Percentiles rank a stretch among this genome's conserved stretches.
Conservation (phyloP, 2,329 filamentous ascomycete species). For the Colletotrichum lupini region DNA sequence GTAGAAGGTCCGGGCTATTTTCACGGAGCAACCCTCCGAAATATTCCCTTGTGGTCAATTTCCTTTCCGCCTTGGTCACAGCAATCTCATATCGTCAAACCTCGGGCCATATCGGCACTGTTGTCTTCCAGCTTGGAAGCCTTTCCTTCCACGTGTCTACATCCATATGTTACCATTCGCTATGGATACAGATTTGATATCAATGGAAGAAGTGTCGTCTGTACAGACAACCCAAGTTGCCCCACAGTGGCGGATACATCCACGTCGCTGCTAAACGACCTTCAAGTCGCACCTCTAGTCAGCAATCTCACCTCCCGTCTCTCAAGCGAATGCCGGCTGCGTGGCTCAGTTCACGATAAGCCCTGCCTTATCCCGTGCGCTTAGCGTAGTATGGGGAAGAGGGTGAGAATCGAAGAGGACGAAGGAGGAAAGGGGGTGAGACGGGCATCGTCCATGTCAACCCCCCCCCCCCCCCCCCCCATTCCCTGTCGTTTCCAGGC, state of each 20-base stretch:
- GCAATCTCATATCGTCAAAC: not conserved
- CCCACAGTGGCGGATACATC: slow-evolving; percentile 1
- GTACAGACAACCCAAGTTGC: not conserved
- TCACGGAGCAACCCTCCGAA: slow-evolving; percentile 27
- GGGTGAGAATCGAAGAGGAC: not conserved
- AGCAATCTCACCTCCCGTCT: not conserved
- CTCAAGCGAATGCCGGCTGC: not conserved
- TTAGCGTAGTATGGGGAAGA: slow-evolving; percentile 24
- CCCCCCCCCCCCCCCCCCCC: slow-evolving; percentile 10
- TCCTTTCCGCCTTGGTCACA: not conserved
- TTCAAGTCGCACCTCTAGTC: not conserved
- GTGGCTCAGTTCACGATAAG: slow-evolving; percentile 21
- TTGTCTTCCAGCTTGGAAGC: not conserved
- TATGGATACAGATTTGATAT: not conserved
- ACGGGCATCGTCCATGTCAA: slow-evolving; percentile 27
- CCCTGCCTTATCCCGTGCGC: slow-evolving; percentile 25
- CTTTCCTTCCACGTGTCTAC: not conserved
- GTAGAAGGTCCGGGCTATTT: not conserved
- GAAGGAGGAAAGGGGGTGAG: slow-evolving; percentile 20
- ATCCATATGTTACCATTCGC: not conserved
- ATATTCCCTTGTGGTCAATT: slow-evolving; percentile 8
- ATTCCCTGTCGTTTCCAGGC: slow-evolving; percentile 17
- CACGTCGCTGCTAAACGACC: slow-evolving; percentile 8
- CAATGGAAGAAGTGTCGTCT: not conserved
- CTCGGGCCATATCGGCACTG: slow-evolving; percentile 8